A percentile compares a stretch with the other conserved stretches of the same genome.
Conservation (phyloP, 31 red algal species). For the Odonthalia washingtoniensis region DNA sequence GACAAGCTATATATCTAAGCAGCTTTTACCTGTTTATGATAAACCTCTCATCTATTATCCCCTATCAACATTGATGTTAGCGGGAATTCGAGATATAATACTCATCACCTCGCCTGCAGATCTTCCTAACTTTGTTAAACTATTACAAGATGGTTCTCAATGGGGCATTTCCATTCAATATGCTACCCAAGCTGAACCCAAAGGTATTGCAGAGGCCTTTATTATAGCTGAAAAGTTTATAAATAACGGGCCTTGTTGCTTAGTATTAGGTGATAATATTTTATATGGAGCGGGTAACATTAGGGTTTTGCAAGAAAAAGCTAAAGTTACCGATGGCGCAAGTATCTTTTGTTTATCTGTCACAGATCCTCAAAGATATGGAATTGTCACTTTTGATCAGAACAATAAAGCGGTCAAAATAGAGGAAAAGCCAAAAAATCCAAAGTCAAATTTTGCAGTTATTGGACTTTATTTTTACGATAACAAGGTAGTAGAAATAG, state of each 20-base stretch:
- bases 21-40: constrained; percentile 29
- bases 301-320: not conserved
- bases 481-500: constrained; percentile 6
- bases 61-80: constrained; percentile 21
- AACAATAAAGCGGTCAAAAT: constrained; percentile 3
- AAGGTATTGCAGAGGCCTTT: constrained; percentile 26
- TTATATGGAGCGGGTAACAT: constrained; percentile 9
- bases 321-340: not conserved
- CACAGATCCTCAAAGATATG: constrained; percentile 17
- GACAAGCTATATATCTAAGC: constrained; percentile 1
- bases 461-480: constrained; percentile 37
- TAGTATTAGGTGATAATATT: constrained; percentile 39
- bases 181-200: constrained; percentile 9
- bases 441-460: constrained; percentile 22
- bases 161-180: not conserved
- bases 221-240: constrained; percentile 30
- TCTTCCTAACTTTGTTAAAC: constrained; percentile 16
- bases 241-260: constrained; percentile 7
- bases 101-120: constrained; percentile 23
- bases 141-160: constrained; percentile 21
- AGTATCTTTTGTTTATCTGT: constrained; percentile 14
- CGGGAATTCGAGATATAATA: constrained; percentile 23
- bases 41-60: constrained; percentile 33
- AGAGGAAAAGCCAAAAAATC: constrained; percentile 28
- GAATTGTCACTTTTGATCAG: constrained; percentile 11